Percentiles rank a stretch among this genome's conserved stretches.
These are phyloP conservation scores for Solanum chmielewskii DNA, from an alignment of 257 asterid genomes.

Conservation along the genomic window DNA sequence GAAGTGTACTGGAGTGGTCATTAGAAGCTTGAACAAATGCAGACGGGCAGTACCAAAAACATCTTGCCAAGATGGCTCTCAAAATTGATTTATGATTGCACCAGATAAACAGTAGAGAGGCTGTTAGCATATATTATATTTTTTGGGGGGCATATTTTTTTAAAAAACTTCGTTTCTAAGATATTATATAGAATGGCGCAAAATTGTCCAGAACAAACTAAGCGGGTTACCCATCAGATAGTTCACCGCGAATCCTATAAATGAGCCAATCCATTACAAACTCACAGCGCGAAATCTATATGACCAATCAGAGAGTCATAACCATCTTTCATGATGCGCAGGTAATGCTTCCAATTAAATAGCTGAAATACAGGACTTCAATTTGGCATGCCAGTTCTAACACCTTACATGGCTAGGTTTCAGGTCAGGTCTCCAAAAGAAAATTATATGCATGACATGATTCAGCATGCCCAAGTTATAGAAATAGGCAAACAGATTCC, in stretches of 20 bases:
- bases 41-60: neutral
- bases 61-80: too few species aligned
- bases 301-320: neutral
- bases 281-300: neutral
- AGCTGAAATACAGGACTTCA: neutral
- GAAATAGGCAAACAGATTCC: neutral
- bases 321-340: neutral
- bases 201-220: neutral
- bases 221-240: neutral
- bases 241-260: neutral
- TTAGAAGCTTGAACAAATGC: neutral
- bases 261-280: neutral
- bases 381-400: neutral
- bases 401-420: neutral
- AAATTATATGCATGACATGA: neutral
- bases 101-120: neutral
- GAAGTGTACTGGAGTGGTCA: neutral
- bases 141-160: neutral
- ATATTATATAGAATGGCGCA: neutral
- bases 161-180: neutral
- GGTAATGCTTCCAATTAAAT: neutral
- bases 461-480: neutral
- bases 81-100: neutral
- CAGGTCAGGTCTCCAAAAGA: neutral
- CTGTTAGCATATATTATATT: neutral